phyloP scores from a whole-genome alignment of 129 eudicot species.

The Flaveria brownii region DNA sequence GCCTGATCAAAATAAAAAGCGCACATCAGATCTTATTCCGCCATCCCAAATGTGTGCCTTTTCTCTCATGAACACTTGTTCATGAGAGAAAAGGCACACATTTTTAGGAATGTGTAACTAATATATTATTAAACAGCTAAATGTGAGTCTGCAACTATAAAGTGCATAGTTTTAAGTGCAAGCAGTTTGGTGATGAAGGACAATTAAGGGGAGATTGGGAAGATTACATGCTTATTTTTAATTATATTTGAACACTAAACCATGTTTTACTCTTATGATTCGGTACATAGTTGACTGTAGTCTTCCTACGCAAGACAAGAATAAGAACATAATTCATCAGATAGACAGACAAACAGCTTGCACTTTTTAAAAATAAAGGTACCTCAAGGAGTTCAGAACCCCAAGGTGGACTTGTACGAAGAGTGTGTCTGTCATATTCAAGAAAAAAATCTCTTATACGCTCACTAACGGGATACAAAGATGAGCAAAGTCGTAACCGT shows the following conservation, averaged over 20 bases:
- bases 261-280: neutral
- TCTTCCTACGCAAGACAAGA: constrained; percentile 6
- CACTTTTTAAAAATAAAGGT: neutral
- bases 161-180: neutral
- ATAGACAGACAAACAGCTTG: neutral
- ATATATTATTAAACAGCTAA: neutral
- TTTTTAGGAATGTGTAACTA: neutral
- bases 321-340: neutral
- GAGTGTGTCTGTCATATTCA: constrained; percentile 95
- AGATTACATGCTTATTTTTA: neutral
- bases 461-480: constrained; percentile 90
- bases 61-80: too few relatives aligned
- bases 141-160: neutral
- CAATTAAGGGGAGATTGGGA: neutral
- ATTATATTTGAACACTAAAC: neutral
- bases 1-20: constrained; percentile 56
- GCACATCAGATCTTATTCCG: constrained; percentile 12
- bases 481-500: constrained; percentile 88
- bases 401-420: constrained; percentile 99
- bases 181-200: neutral
- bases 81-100: neutral
- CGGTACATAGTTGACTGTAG: constrained; percentile 7
- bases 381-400: constrained; percentile 99
- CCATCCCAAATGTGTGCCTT: neutral
- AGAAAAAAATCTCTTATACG: constrained; percentile 96